A percentile compares a stretch with the other conserved stretches of the same genome.
These are phyloP conservation scores for Globisporangium recalcitrans DNA, from an alignment of 352 stramenopile species.

Conservation along the genomic window DNA sequence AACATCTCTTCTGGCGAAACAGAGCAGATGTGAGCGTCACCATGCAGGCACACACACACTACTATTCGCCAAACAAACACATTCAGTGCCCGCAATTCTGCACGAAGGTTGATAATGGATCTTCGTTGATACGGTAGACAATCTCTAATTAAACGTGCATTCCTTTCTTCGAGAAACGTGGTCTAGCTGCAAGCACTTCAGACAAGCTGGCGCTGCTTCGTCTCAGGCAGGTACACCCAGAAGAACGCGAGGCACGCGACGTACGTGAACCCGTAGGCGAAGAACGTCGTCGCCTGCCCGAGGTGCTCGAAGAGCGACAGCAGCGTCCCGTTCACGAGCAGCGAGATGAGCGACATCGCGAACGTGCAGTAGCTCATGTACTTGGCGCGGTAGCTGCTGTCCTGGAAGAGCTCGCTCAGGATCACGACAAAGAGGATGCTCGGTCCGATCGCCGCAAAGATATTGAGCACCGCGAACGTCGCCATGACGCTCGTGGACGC, in stretches of 20 bases:
- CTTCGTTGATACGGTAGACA: too few species aligned
- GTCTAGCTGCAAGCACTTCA: too few species aligned
- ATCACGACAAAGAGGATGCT: slow-evolving; percentile 84
- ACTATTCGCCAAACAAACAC: not conserved
- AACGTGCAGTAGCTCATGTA: slow-evolving; percentile 90
- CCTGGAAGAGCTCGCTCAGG: slow-evolving; percentile 78
- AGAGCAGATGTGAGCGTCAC: not conserved
- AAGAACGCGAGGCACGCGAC: slow-evolving; percentile 66
- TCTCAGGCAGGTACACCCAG: slow-evolving; percentile 65
- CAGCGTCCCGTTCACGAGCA: slow-evolving; percentile 79
- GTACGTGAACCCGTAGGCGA: slow-evolving; percentile 63
- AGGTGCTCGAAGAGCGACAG: slow-evolving; percentile 69
- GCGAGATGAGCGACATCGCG: slow-evolving; percentile 81
- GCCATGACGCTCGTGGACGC: slow-evolving; percentile 53
- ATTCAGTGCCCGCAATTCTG: not conserved
- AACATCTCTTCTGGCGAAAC: not conserved
- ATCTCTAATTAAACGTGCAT: too few species aligned
- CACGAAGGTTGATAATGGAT: too few species aligned
- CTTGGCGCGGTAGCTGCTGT: slow-evolving; percentile 69
- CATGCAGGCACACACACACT: not conserved
- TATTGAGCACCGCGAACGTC: slow-evolving; percentile 67
- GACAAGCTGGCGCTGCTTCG: slow-evolving; percentile 69
- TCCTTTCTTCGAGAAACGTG: too few species aligned
- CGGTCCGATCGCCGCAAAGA: slow-evolving; percentile 67
- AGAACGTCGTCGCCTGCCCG: slow-evolving; percentile 61